Percentiles rank a stretch among this genome's conserved stretches.
Conservation (phyloP, 2,329 filamentous ascomycete species). For the Teratosphaeria gauchensis region DNA sequence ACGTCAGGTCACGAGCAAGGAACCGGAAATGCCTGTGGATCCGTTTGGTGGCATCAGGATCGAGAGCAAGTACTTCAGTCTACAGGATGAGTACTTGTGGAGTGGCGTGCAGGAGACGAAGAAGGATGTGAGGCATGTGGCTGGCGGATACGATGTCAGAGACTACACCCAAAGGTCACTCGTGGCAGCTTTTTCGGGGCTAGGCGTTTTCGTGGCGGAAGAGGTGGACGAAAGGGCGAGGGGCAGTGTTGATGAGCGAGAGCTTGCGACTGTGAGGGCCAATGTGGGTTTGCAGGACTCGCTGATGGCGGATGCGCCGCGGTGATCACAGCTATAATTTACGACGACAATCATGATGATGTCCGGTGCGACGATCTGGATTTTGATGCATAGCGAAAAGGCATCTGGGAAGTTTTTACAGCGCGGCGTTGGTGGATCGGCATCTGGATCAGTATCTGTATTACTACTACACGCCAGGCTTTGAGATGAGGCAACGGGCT, state of each 20-base stretch:
- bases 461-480: not conserved
- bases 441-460: not conserved
- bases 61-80: constrained; percentile 53
- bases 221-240: constrained; percentile 43
- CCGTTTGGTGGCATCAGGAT: constrained; percentile 71
- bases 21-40: constrained; percentile 70
- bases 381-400: not conserved
- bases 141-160: constrained; percentile 72
- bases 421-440: not conserved
- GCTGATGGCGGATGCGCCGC: constrained; percentile 2
- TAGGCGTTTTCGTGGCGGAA: constrained; percentile 79
- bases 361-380: not conserved
- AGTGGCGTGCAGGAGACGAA: constrained; percentile 60
- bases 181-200: constrained; percentile 79
- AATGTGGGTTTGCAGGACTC: constrained; percentile 30
- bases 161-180: constrained; percentile 76
- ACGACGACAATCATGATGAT: not conserved
- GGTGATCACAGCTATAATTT: not conserved
- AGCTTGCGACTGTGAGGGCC: constrained; percentile 29
- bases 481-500: not conserved
- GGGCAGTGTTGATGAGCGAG: constrained; percentile 10
- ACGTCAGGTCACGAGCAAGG: constrained; percentile 36
- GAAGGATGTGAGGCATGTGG: constrained; percentile 55
- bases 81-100: constrained; percentile 64
- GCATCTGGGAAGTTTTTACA: not conserved